These are phyloP conservation scores for Agroathelia rolfsii DNA, from an alignment of 1,284 basidiomycete species.

Conservation along the genomic window DNA sequence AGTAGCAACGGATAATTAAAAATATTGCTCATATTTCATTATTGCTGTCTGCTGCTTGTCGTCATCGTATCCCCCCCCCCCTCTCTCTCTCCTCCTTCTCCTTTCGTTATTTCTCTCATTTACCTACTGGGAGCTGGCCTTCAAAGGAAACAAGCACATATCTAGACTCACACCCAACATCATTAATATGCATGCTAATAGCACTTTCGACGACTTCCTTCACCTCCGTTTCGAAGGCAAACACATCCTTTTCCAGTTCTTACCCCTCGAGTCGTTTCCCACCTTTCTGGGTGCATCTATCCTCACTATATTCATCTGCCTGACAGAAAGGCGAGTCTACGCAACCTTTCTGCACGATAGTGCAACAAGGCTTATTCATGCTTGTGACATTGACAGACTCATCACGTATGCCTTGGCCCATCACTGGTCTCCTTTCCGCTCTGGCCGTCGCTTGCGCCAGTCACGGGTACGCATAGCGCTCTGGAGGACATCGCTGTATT, in stretches of 20 bases:
- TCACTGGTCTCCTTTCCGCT: conserved; percentile 31
- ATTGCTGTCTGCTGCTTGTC: conserved; percentile 2
- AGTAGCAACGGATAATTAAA: no score
- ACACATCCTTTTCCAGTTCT: conserved; percentile 42
- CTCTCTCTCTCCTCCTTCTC: neutral
- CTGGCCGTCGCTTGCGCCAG: conserved; percentile 29
- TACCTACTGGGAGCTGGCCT: conserved; percentile 8
- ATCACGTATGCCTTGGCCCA: conserved; percentile 40
- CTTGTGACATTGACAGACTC: conserved; percentile 25
- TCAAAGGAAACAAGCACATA: no score
- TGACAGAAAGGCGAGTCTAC: conserved; percentile 42
- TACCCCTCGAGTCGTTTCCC: conserved; percentile 39
- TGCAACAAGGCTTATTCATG: conserved; percentile 5
- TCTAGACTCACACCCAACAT: no score
- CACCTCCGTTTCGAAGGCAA: conserved; percentile 49
- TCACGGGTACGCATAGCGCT: conserved; percentile 34
- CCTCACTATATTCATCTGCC: conserved; percentile 39
- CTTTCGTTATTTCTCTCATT: neutral
- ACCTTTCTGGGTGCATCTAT: conserved; percentile 34
- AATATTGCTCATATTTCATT: no score
- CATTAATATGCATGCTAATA: no score
- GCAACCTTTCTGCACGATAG: neutral
- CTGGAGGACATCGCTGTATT: conserved; percentile 48
- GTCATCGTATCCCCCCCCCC: neutral
- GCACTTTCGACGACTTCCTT: conserved; percentile 34